These are phyloP conservation scores for Aegilops umbellulata DNA, from an alignment of 176 grass and related monocot genomes.

Conservation along the genomic window DNA sequence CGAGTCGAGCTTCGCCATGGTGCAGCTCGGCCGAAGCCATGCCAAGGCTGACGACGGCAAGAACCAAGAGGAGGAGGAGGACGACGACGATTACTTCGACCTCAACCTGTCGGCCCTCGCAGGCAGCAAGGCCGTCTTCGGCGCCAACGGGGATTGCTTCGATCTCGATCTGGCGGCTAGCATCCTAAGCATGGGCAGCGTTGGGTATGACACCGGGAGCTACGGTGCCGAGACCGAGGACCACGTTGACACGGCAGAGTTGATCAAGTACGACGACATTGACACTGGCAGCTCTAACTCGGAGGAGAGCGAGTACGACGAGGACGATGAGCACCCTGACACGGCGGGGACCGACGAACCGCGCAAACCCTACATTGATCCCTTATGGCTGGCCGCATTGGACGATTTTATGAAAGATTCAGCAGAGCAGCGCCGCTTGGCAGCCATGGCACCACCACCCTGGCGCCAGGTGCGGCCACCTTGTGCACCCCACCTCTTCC, in stretches of 20 bases:
- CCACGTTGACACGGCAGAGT: neutral
- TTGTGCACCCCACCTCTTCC: too few relatives aligned
- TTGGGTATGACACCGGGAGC: neutral
- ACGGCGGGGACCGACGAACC: too few relatives aligned
- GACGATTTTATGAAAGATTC: too few relatives aligned
- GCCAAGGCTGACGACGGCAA: neutral
- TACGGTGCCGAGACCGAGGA: neutral
- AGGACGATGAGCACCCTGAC: too few relatives aligned
- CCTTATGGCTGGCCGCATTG: too few relatives aligned
- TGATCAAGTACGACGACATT: neutral
- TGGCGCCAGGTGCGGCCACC: too few relatives aligned
- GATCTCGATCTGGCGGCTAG: neutral
- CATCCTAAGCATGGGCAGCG: neutral
- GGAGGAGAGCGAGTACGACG: neutral
- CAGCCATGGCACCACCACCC: too few relatives aligned
- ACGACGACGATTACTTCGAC: neutral
- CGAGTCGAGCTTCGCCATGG: neutral
- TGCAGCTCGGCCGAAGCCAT: neutral
- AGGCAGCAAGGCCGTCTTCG: conserved; percentile 5
- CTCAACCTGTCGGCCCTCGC: neutral
- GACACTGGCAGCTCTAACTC: neutral
- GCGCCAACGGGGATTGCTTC: neutral
- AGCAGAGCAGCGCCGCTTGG: too few relatives aligned
- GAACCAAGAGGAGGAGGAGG: neutral
- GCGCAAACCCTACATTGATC: too few relatives aligned